Conservation (phyloP, 2,329 filamentous ascomycete species). For the Claviceps digitariae region DNA sequence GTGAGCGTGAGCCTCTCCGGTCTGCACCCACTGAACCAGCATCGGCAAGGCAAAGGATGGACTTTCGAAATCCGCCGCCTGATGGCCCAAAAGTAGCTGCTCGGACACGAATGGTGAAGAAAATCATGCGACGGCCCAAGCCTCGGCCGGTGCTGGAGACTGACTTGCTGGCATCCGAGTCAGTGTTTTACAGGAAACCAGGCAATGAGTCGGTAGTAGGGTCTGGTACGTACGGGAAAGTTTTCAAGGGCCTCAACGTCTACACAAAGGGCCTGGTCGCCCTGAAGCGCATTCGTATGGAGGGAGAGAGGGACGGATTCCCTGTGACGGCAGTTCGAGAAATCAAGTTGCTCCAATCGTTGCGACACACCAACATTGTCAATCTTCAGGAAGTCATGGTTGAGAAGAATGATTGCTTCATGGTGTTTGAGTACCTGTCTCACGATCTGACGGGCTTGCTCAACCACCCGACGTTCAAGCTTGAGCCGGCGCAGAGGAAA, state of each 20-base stretch:
- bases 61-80: slow-evolving; percentile 18
- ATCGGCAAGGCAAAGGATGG: slow-evolving; percentile 28
- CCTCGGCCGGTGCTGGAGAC: slow-evolving; percentile 54
- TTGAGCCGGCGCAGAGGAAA: slow-evolving; percentile 80
- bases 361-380: slow-evolving; percentile 73
- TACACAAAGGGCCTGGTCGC: slow-evolving; percentile 76
- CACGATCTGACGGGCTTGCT: slow-evolving; percentile 91
- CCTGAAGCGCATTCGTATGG: slow-evolving; percentile 85
- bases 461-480: slow-evolving; percentile 83
- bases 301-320: slow-evolving; percentile 81
- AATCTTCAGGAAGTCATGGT: slow-evolving; percentile 89
- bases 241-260: slow-evolving; percentile 89
- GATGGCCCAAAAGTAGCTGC: slow-evolving; percentile 26
- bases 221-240: slow-evolving; percentile 89
- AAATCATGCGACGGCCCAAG: slow-evolving; percentile 57
- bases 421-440: slow-evolving; percentile 97
- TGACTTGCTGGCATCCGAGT: slow-evolving; percentile 67
- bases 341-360: slow-evolving; percentile 80
- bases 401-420: slow-evolving; percentile 95
- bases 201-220: slow-evolving; percentile 96
- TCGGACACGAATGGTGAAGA: slow-evolving; percentile 50
- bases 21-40: slow-evolving; percentile 41
- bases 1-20: slow-evolving; percentile 33
- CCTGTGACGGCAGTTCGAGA: slow-evolving; percentile 84
- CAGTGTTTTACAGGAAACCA: slow-evolving; percentile 87